These are phyloP conservation scores for Cantharellus anzutake DNA, from an alignment of 768 basidiomycete genomes.

Conservation along the genomic window DNA sequence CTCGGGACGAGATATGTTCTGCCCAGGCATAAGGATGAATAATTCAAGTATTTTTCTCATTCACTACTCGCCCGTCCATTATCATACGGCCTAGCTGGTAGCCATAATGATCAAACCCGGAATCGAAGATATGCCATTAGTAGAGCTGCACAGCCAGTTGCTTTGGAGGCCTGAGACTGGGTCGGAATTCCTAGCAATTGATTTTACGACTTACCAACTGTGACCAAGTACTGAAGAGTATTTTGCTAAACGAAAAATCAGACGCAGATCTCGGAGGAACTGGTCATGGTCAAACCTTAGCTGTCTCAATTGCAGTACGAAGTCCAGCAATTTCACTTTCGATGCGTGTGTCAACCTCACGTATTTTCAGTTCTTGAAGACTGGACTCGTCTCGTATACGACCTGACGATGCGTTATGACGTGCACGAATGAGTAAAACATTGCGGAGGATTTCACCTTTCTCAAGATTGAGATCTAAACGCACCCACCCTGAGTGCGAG, in stretches of 20 bases:
- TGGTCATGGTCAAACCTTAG: constrained; percentile 36
- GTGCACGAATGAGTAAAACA: not conserved
- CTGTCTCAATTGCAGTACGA: constrained; percentile 65
- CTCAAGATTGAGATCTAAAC: constrained; percentile 88
- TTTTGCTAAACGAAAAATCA: constrained; percentile 7
- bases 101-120: constrained; percentile 11
- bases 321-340: constrained; percentile 88
- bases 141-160: constrained; percentile 70
- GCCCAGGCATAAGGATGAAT: not conserved
- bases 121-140: constrained; percentile 80
- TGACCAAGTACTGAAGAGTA: constrained; percentile 72
- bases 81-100: not conserved
- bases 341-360: constrained; percentile 92
- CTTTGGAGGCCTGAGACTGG: constrained; percentile 19
- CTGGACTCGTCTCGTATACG: constrained; percentile 85
- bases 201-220: constrained; percentile 43
- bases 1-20: constrained; percentile 44
- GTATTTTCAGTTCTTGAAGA: constrained; percentile 86
- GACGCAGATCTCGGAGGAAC: not conserved
- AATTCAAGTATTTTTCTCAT: too few species aligned
- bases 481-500: constrained; percentile 83
- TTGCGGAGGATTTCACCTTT: constrained; percentile 26
- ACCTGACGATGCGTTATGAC: constrained; percentile 20
- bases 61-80: too few species aligned
- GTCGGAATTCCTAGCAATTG: not conserved